Evolutionary conservation across 2,329 filamentous ascomycete species (phyloP), one percentile per base, ranked within the genome.

Genomic region (Bipolaris zeicola): DNA sequence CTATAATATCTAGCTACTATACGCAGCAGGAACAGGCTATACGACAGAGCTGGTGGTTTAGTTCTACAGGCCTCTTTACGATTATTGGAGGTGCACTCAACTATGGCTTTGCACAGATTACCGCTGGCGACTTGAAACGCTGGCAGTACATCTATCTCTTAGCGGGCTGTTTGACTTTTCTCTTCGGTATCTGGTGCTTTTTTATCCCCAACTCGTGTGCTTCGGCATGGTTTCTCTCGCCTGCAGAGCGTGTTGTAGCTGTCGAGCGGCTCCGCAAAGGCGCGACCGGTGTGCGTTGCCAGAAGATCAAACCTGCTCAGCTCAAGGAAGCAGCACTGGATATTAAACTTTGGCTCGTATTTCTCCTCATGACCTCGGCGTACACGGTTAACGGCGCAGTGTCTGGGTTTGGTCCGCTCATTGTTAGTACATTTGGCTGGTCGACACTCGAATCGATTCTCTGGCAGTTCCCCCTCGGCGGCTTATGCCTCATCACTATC

Each of bases 401-500:
- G 1, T 73, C 70, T 5, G 74, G 69, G 2, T 81, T 76, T 39
- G 73, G 73, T 0, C 72, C 74, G 0, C 52, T 76, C 1, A 76
- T 76, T 38, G 72, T 76, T 3, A 70, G 67, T 36, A 76, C 79
- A 0, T 76, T 81, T 24, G 80, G 79, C 1, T 81, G 78, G 62
- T 71, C 70, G 0, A 72, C 76, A 0, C 69, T 78, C 42, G 66
- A 72, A 26, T 74, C 70, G 3, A 74, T 70, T 4, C 66, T 78
- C 2, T 87, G 89, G 69, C 89, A 92, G 65, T 91, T 92, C 57
- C 90, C 90, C 0, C 81, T 92, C 0, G 89, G 89, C 1, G 87
- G 77, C 0, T 70, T 92, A n/a, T 89, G 86, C 66, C 82, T 89
- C 58, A 76, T 90, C 45, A 81, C 82, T 48, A 91, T 92, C 51